A percentile compares a stretch with the other conserved stretches of the same genome.
Conservation (phyloP, 768 basidiomycete species). For the Pleurotus platypus region DNA sequence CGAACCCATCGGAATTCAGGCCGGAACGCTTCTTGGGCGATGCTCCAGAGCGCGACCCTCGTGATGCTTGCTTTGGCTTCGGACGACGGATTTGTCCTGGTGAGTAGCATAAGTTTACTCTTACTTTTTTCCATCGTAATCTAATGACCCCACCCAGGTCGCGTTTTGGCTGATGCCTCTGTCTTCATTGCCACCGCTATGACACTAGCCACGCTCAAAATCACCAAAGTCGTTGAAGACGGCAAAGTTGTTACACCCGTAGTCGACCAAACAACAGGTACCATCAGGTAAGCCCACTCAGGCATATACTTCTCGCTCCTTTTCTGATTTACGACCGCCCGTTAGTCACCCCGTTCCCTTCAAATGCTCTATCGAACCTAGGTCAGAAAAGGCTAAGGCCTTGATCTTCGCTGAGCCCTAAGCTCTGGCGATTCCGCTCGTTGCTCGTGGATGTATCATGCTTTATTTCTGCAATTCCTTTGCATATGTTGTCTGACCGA, state of each 20-base stretch:
- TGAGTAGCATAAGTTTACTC: not conserved
- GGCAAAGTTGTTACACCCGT: conserved; percentile 28
- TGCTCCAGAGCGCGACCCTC: conserved; percentile 28
- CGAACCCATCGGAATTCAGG: conserved; percentile 17
- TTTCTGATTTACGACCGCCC: not conserved
- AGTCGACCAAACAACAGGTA: conserved; percentile 39
- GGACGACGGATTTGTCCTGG: conserved; percentile 30
- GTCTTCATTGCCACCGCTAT: conserved; percentile 37
- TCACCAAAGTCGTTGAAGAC: conserved; percentile 25
- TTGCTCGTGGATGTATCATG: no score
- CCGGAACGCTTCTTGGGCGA: conserved; percentile 16
- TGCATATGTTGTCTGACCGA: no score
- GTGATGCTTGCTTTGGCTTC: conserved; percentile 40
- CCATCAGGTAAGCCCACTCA: conserved; percentile 33
- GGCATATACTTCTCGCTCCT: no score
- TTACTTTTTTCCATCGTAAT: no score
- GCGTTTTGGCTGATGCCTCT: conserved; percentile 37
- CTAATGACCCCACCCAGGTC: conserved; percentile 17
- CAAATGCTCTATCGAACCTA: conserved; percentile 35
- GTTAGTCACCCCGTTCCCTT: conserved; percentile 38
- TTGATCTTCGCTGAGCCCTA: conserved; percentile 29
- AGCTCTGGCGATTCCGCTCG: no score
- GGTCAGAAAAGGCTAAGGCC: conserved; percentile 33
- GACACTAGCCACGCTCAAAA: conserved; percentile 39
- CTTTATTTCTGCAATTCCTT: no score